phyloP scores from a whole-genome alignment of 1,284 basidiomycete genomes.

The Porogramme epimiltina region DNA sequence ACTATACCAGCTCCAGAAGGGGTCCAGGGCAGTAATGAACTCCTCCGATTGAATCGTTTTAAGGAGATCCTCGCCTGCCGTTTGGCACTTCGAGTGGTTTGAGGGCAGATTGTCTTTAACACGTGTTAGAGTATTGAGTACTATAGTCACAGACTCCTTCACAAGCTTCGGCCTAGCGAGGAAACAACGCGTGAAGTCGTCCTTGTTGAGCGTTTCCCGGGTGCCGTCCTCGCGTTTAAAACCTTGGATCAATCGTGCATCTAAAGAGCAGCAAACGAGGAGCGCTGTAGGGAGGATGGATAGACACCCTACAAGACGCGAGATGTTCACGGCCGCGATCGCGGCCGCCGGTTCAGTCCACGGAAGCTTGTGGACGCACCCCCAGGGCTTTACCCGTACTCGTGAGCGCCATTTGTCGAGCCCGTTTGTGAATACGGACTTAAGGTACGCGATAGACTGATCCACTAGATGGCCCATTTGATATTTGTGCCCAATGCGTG shows the following conservation, averaged over 20 bases:
- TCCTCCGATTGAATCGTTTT: neutral
- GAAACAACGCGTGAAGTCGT: neutral
- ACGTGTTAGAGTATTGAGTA: no score
- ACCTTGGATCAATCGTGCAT: neutral
- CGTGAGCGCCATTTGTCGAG: neutral
- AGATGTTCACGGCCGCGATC: neutral
- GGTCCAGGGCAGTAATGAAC: neutral
- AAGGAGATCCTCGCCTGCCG: neutral
- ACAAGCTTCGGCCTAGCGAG: neutral
- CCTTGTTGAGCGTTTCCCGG: neutral
- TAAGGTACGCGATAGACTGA: neutral
- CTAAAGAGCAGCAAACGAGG: neutral
- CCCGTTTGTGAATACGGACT: neutral
- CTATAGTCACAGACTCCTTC: neutral
- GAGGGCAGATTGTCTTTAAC: neutral
- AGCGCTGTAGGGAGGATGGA: neutral
- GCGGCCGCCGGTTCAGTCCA: neutral
- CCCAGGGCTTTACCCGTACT: no score
- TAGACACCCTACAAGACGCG: neutral
- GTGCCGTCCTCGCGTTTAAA: neutral
- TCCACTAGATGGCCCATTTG: neutral
- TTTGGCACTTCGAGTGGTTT: neutral
- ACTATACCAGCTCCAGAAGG: neutral
- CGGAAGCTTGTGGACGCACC: neutral
- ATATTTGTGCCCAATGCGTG: neutral